Evolutionary conservation across 768 basidiomycete genomes (phyloP).

Genomic region (Amanita subjunquillea): DNA sequence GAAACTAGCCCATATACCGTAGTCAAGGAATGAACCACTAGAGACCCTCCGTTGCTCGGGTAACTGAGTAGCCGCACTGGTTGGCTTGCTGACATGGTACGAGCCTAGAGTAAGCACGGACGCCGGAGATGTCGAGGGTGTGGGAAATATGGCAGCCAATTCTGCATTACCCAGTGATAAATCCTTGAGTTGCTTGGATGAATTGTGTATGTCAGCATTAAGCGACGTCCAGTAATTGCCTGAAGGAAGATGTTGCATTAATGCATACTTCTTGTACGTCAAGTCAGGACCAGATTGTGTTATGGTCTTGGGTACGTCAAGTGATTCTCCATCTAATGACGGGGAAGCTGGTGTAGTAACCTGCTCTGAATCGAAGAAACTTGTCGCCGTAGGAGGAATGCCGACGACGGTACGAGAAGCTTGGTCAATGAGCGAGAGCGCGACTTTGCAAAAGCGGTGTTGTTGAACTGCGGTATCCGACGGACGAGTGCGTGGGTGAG

Average conservation of each 20-base stretch:
- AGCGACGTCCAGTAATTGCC: conserved; percentile 78
- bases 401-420: conserved; percentile 40
- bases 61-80: conserved; percentile 26
- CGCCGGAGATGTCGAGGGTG: conserved; percentile 31
- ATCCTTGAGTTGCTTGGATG: conserved; percentile 33
- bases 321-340: conserved; percentile 7
- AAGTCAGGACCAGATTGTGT: conserved; percentile 12
- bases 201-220: conserved; percentile 30
- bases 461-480: conserved; percentile 61
- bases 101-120: conserved; percentile 43
- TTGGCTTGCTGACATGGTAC: conserved; percentile 34
- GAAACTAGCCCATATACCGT: conserved; percentile 66
- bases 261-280: conserved; percentile 43
- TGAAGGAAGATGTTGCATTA: conserved; percentile 68
- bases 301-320: conserved; percentile 6
- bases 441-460: conserved; percentile 64
- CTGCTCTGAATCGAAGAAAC: conserved; percentile 24
- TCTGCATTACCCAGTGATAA: conserved; percentile 61
- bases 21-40: conserved; percentile 67
- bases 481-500: conserved; percentile 51
- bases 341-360: conserved; percentile 7
- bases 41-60: conserved; percentile 45
- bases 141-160: conserved; percentile 63
- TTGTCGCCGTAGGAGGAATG: conserved; percentile 35
- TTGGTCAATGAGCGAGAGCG: conserved; percentile 62